Base-by-base conservation (phyloP, 768 basidiomycete genomes). In the Epithele typhae region DNA sequence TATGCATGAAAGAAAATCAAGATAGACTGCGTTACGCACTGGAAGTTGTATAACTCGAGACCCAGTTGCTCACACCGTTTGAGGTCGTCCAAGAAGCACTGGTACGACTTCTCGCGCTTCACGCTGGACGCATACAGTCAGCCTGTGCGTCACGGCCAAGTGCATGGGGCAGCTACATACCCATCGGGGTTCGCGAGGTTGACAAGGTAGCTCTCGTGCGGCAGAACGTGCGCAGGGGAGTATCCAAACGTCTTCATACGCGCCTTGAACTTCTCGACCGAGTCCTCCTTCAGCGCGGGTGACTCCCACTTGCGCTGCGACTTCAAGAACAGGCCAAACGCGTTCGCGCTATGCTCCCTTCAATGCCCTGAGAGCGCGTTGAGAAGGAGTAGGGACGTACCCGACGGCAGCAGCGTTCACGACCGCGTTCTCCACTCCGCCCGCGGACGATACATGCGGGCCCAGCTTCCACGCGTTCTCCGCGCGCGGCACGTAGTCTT, bases 161-260 rank as follows among this genome's bases (percentile, higher is more conserved):
- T 22, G 22, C 14, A 23, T 25, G 22, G 11, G 24, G 27, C 24
- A 14, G 19, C 3, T 19, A 65, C 86, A 45, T 41, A 89, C 87
- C 53, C 53, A 48, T 91, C 85, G 0, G 85, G 83, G 62, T 92
- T 92, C 34, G 82, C 91, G 1, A 92, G 73, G 58, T 93, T 93
- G 40, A 92, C 76, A 23, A 93, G 75, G 61, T 92, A 93, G 54
- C 81, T 90, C 23, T 88, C 90, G 53, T 93, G 92, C 1, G 89
- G 89, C 2, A 94, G 66, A 1, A 92, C 72, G 49, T 84, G 66
- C n/a, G 68, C 65, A 3, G 75, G 65, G 0, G 75, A 66, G 60
- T 92, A 92, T 1, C 77, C 77, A 49, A 82, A 76, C 25, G 73
- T 71, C 44, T 67, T 57, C 77, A 90, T 73, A 21, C 80, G 72